Evolutionary conservation across 257 asterid genomes (phyloP).

Genomic region (Solanum lycopersicoides): DNA sequence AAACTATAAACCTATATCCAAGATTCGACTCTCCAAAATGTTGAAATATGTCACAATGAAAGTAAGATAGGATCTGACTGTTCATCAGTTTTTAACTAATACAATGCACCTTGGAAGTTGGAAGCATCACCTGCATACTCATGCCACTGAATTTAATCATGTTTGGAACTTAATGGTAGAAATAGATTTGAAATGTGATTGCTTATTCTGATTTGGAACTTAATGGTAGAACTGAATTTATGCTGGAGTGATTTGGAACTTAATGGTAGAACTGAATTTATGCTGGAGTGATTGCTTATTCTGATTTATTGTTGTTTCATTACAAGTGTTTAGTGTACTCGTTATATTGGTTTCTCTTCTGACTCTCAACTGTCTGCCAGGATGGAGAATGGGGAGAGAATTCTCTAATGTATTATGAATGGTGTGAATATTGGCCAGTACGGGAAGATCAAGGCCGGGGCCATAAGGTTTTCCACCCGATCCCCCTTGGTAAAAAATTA

Average conservation of each 20-base stretch:
- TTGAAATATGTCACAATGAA: background rate
- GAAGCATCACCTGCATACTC: background rate
- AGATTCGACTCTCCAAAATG: background rate
- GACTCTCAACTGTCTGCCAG: background rate
- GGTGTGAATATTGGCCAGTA: background rate
- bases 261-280: background rate
- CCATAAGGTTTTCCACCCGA: background rate
- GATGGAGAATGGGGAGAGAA: background rate
- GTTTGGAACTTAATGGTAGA: background rate
- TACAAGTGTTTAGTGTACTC: background rate
- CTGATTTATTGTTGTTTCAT: background rate
- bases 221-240: too few species aligned
- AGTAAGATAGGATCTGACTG: background rate
- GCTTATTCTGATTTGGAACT: too few species aligned
- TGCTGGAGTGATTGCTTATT: background rate
- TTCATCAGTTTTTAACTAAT: background rate
- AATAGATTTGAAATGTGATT: background rate
- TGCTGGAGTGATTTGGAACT: too few species aligned
- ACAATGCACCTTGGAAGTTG: background rate
- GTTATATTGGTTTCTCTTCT: background rate
- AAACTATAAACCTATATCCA: background rate
- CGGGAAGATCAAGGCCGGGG: background rate
- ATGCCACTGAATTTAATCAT: background rate
- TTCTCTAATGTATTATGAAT: background rate
- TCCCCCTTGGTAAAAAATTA: too few species aligned